phyloP scores from a whole-genome alignment of 2,329 filamentous ascomycete species.

The Aspergillus fumigatus region DNA sequence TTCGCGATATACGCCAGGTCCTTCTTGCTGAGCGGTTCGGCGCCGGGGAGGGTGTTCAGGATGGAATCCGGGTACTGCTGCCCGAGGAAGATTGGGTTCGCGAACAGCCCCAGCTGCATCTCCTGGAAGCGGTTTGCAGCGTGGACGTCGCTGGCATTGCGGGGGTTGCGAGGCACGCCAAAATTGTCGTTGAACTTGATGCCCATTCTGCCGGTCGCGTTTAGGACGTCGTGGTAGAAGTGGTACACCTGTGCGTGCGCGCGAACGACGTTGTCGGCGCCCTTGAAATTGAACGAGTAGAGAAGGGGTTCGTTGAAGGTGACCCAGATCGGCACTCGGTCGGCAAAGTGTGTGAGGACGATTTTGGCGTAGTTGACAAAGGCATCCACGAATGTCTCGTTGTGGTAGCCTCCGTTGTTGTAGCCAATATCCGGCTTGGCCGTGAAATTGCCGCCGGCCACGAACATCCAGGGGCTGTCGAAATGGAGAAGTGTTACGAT shows the following conservation, averaged over 20 bases:
- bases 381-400: conserved; percentile 38
- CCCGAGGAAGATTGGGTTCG: conserved; percentile 41
- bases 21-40: conserved; percentile 42
- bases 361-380: conserved; percentile 38
- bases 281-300: conserved; percentile 42
- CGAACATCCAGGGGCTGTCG: conserved; percentile 24
- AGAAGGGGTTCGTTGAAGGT: conserved; percentile 41
- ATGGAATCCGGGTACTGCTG: conserved; percentile 42
- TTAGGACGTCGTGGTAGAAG: conserved; percentile 39
- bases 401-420: conserved; percentile 32
- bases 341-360: conserved; percentile 35
- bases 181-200: conserved; percentile 50
- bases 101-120: conserved; percentile 36
- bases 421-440: conserved; percentile 18
- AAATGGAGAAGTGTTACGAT: conserved; percentile 40
- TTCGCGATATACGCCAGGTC: conserved; percentile 49
- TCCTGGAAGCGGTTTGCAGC: background rate
- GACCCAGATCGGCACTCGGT: conserved; percentile 39
- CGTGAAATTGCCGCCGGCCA: conserved; percentile 13
- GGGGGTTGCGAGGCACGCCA: conserved; percentile 29
- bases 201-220: conserved; percentile 39
- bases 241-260: conserved; percentile 37
- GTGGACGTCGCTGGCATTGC: background rate
- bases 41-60: conserved; percentile 43
- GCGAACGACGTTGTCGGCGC: conserved; percentile 47